Base-by-base conservation (phyloP, 164 flowering plant species). In the Santalum album region DNA sequence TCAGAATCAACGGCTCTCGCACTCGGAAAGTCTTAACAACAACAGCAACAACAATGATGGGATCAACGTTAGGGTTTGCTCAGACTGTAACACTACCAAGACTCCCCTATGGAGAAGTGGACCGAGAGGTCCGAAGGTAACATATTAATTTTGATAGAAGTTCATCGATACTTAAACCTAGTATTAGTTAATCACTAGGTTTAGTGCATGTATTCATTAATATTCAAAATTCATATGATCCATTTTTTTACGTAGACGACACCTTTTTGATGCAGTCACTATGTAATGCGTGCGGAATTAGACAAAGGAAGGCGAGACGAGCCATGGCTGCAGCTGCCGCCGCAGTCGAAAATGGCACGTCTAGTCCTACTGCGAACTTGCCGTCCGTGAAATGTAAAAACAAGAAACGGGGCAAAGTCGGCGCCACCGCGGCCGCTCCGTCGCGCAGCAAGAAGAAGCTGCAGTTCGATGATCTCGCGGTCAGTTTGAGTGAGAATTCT, bases 261-360 rank as follows among this genome's bases (percentile, higher is more conserved):
- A 6, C 21, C 47, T 4, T 16, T 43, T 43, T 47, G 58, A 29
- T 65, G 61, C 70, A 87, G 96, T 81, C 96, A 29, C 82, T 87
- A 6, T 87, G 96, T 68, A 87, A 87, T 56, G 96, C 96, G 5
- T 87, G 96, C 52, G 96, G 96, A 48, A 87, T 87, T 46, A 66
- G 96, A 40, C 92, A 85, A 67, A 75, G 92, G 63, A 87, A 87
- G 70, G 90, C 87, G 0, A 73, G 92, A 56, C 60, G 85, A 53
- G 96, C 90, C 34, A 59, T 67, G 62, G 38, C 59, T 64, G 80
- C 79, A 11, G 85, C 87, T 7, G 80, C 82, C 0, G 80, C 81
- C 0, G 80, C 87, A 12, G 73, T 71, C 16, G 79, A 69, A 6
- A 63, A 35, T 14, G 71, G 67, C 16, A 50, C 66, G 32, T 23